These are phyloP conservation scores for Tothia fuscella DNA, from an alignment of 2,329 filamentous ascomycete genomes.

Conservation along the genomic window DNA sequence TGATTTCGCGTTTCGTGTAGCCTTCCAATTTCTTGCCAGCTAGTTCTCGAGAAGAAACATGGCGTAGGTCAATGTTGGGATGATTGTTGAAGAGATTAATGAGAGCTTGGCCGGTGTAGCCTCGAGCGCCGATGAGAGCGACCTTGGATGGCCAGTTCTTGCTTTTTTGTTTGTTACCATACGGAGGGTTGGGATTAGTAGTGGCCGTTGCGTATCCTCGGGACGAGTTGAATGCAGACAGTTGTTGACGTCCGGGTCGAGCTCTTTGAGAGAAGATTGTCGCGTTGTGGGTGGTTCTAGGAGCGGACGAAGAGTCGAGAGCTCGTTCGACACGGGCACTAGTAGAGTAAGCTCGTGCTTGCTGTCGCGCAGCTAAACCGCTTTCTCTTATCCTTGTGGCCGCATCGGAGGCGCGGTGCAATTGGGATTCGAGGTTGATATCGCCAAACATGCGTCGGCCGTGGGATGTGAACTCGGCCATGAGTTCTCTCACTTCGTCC, in stretches of 20 bases:
- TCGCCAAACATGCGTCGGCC: conserved; percentile 81
- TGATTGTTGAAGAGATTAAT: conserved; percentile 80
- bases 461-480: conserved; percentile 73
- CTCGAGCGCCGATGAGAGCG: conserved; percentile 80
- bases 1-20: conserved; percentile 83
- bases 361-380: conserved; percentile 30
- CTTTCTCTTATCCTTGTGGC: conserved; percentile 48
- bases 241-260: background rate
- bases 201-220: conserved; percentile 52
- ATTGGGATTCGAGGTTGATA: conserved; percentile 75
- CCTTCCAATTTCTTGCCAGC: conserved; percentile 76
- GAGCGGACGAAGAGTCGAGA: background rate
- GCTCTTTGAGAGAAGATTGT: background rate
- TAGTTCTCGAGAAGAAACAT: conserved; percentile 90
- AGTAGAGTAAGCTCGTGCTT: conserved; percentile 40
- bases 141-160: conserved; percentile 69
- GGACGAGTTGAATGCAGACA: conserved; percentile 11
- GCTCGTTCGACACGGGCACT: background rate
- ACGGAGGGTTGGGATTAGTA: conserved; percentile 81
- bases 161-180: conserved; percentile 77
- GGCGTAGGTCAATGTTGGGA: conserved; percentile 76
- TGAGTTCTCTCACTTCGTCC: conserved; percentile 69
- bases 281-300: background rate
- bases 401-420: conserved; percentile 63
- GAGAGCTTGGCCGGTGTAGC: conserved; percentile 86